Conservation (phyloP, 1,139 yeast species). For the Candida buenavistaensis region DNA sequence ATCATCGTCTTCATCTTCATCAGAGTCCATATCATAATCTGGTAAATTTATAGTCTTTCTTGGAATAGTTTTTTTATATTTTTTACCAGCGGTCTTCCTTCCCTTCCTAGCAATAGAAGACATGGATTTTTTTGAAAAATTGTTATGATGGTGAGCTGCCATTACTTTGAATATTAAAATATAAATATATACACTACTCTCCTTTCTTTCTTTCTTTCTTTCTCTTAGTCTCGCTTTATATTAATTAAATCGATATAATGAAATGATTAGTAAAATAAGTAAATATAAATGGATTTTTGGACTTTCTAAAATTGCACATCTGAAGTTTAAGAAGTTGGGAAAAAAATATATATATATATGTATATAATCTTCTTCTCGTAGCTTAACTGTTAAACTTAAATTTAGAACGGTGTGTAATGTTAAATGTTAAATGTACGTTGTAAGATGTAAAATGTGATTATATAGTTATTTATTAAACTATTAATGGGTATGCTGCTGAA, state of each 20-base stretch:
- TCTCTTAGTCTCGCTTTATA: not conserved
- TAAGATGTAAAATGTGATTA: too few relatives aligned
- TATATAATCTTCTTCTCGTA: too few relatives aligned
- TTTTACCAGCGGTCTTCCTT: slow-evolving; percentile 29
- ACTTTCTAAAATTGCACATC: slow-evolving; percentile 11
- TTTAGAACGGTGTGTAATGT: too few relatives aligned
- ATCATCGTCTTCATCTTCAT: slow-evolving; percentile 22
- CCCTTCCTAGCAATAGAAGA: slow-evolving; percentile 3
- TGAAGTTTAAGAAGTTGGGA: too few relatives aligned
- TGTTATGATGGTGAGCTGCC: slow-evolving; percentile 6
- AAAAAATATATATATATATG: too few relatives aligned
- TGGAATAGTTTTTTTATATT: slow-evolving; percentile 29
- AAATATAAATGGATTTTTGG: slow-evolving; percentile 10
- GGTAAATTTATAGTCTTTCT: slow-evolving; percentile 27
- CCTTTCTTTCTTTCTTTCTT: slow-evolving; percentile 1
- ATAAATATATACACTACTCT: slow-evolving; percentile 1
- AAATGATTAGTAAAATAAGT: slow-evolving; percentile 12
- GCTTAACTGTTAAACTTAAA: too few relatives aligned
- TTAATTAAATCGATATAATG: slow-evolving; percentile 8
- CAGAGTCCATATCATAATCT: slow-evolving; percentile 13
- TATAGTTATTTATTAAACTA: too few relatives aligned
- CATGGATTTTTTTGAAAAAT: slow-evolving; percentile 18
- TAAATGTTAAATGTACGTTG: too few relatives aligned
- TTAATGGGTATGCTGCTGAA: too few relatives aligned
- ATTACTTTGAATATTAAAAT: not conserved